Conservation (phyloP, 768 basidiomycete species). For the Tulasnella sp. region DNA sequence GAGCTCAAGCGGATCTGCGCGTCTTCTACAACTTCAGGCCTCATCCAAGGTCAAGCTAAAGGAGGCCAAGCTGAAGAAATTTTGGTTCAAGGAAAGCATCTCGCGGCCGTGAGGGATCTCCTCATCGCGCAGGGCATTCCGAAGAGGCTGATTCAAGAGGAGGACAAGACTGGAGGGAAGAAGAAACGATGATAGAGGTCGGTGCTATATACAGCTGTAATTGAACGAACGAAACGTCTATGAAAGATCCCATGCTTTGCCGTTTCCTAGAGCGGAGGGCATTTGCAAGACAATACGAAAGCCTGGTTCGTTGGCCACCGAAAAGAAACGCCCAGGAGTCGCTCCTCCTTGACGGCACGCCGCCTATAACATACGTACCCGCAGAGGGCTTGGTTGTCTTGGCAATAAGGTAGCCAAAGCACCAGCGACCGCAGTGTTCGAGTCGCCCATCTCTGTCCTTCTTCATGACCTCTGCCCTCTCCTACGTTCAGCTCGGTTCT, state of each 20-base stretch:
- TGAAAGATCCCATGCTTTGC: too few relatives aligned
- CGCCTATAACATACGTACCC: too few relatives aligned
- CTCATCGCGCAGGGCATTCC: conserved; percentile 73
- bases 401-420: too few relatives aligned
- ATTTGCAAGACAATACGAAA: too few relatives aligned
- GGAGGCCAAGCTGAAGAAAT: conserved; percentile 68
- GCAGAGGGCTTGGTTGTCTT: too few relatives aligned
- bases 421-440: not conserved
- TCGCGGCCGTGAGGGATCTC: conserved; percentile 65
- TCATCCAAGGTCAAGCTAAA: conserved; percentile 55
- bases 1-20: conserved; percentile 78
- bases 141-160: conserved; percentile 74
- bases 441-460: conserved; percentile 41
- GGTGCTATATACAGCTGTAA: not conserved
- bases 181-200: conserved; percentile 27
- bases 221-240: not conserved
- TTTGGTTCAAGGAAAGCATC: conserved; percentile 84
- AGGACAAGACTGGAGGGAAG: conserved; percentile 45
- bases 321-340: too few relatives aligned
- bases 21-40: conserved; percentile 72
- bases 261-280: too few relatives aligned
- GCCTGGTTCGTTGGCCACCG: too few relatives aligned
- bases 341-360: too few relatives aligned
- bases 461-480: conserved; percentile 37
- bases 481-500: conserved; percentile 78